These are phyloP conservation scores for Solidago caesia DNA, from an alignment of 129 eudicot genomes.

Conservation along the genomic window DNA sequence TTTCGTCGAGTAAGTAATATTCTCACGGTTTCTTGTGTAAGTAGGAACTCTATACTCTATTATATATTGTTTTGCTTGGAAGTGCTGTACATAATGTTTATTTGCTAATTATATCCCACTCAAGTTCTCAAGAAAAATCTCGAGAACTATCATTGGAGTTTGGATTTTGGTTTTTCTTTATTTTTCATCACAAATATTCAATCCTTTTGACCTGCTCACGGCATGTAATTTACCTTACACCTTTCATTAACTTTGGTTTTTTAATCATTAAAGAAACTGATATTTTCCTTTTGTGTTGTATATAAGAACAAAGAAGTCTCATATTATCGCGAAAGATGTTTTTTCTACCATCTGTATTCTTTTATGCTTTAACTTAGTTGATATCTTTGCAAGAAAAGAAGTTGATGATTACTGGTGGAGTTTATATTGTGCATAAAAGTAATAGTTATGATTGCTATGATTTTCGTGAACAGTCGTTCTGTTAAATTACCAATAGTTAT, in stretches of 20 bases:
- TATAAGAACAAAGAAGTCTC: not conserved
- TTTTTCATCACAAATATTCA: not conserved
- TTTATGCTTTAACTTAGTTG: not conserved
- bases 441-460: not conserved
- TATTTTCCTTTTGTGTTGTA: not conserved
- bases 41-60: not conserved
- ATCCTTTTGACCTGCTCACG: no score
- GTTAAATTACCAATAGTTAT: not conserved
- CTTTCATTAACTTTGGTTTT: no score
- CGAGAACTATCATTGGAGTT: not conserved
- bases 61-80: not conserved
- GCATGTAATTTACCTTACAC: no score
- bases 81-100: not conserved
- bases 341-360: not conserved
- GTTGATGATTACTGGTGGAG: not conserved
- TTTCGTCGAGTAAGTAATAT: slow-evolving; percentile 66
- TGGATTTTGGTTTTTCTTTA: not conserved
- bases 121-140: not conserved
- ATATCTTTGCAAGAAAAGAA: not conserved
- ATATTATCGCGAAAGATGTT: not conserved
- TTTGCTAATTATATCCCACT: not conserved
- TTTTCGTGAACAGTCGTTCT: not conserved
- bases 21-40: not conserved
- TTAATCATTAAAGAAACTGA: not conserved
- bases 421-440: not conserved